Percentiles rank a stretch among this genome's conserved stretches.
These are phyloP conservation scores for Solioccasus polychromus DNA, from an alignment of 768 basidiomycete species.

Conservation along the genomic window DNA sequence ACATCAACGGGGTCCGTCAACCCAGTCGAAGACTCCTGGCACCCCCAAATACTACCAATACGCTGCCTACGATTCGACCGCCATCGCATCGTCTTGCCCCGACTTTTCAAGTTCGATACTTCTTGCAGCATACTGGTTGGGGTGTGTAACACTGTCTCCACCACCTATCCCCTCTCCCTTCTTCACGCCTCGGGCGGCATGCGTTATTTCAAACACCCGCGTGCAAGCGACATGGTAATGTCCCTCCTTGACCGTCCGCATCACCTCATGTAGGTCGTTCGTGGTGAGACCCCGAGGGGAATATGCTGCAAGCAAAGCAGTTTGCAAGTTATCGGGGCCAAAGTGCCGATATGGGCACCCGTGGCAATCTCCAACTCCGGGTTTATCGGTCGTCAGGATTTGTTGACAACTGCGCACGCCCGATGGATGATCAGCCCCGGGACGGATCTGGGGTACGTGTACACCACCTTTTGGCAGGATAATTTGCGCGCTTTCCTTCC, in stretches of 20 bases:
- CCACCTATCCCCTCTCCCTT: slow-evolving; percentile 87
- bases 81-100: slow-evolving; percentile 44
- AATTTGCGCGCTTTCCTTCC: slow-evolving; percentile 93
- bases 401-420: slow-evolving; percentile 70
- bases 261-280: slow-evolving; percentile 77
- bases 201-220: slow-evolving; percentile 93
- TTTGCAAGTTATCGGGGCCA: slow-evolving; percentile 75
- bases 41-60: slow-evolving; percentile 12
- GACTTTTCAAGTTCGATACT: slow-evolving; percentile 64
- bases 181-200: slow-evolving; percentile 63
- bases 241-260: slow-evolving; percentile 68
- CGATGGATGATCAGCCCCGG: slow-evolving; percentile 4
- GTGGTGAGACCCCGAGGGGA: slow-evolving; percentile 60
- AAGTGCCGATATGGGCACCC: slow-evolving; percentile 96
- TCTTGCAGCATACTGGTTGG: slow-evolving; percentile 82
- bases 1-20: slow-evolving; percentile 14
- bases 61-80: slow-evolving; percentile 27
- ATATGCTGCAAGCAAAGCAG: slow-evolving; percentile 69
- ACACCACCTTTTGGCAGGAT: slow-evolving; percentile 82
- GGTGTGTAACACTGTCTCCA: slow-evolving; percentile 89
- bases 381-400: slow-evolving; percentile 70
- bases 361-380: slow-evolving; percentile 64
- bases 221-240: slow-evolving; percentile 98
- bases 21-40: slow-evolving; percentile 13
- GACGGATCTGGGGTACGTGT: neutral